Percentiles rank a stretch among this genome's conserved stretches.
These are phyloP conservation scores for Rhynchospora breviuscula DNA, from an alignment of 176 grass and related monocot genomes.

Conservation along the genomic window DNA sequence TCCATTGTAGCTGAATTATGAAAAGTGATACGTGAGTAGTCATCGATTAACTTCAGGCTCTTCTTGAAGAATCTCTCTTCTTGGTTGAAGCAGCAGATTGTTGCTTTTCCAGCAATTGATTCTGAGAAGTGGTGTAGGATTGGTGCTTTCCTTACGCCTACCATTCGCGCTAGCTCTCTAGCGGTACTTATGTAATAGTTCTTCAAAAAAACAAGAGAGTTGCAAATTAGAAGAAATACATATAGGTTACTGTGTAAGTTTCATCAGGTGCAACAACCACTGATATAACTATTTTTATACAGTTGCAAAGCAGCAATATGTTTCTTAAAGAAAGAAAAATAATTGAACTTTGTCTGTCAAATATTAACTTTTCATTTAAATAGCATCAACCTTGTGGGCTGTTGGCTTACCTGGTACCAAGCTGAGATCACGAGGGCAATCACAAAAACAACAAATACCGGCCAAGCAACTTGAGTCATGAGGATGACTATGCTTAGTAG, in stretches of 20 bases:
- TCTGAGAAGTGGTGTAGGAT: slow-evolving; percentile 88
- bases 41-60: slow-evolving; percentile 55
- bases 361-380: not conserved
- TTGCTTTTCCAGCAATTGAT: slow-evolving; percentile 64
- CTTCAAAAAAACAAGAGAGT: slow-evolving; percentile 30
- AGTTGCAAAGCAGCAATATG: not conserved
- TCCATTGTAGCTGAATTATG: slow-evolving; percentile 87
- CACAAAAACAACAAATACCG: slow-evolving; percentile 72
- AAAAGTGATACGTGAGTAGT: slow-evolving; percentile 80
- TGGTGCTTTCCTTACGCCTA: slow-evolving; percentile 82
- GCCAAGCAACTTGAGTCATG: slow-evolving; percentile 88
- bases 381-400: not conserved
- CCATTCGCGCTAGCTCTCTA: slow-evolving; percentile 84
- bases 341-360: not conserved
- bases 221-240: not conserved
- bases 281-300: not conserved
- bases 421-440: slow-evolving; percentile 56
- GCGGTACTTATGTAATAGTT: slow-evolving; percentile 79
- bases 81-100: slow-evolving; percentile 84
- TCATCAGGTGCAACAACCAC: slow-evolving; percentile 1
- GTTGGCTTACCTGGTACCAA: slow-evolving; percentile 71
- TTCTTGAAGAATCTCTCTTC: slow-evolving; percentile 53
- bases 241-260: slow-evolving; percentile 11
- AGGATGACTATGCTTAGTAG: slow-evolving; percentile 74
- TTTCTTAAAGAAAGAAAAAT: not conserved